These are phyloP conservation scores for Acacia melanoxylon DNA, from an alignment of 306 rosid species.

Conservation along the genomic window DNA sequence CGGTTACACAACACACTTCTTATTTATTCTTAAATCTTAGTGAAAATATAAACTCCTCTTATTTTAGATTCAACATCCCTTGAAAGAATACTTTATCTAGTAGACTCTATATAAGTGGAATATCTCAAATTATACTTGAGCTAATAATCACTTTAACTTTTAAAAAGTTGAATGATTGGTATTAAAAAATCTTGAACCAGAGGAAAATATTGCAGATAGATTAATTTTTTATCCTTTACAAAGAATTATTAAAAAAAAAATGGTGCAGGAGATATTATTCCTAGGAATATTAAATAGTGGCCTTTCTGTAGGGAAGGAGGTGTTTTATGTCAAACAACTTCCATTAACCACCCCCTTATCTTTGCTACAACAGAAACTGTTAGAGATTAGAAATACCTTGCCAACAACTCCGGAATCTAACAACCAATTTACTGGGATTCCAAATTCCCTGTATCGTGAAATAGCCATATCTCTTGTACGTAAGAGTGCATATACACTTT, in stretches of 20 bases:
- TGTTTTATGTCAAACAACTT: neutral
- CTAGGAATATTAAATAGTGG: neutral
- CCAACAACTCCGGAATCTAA: conserved; percentile 93
- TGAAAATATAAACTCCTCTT: neutral
- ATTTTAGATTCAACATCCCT: neutral
- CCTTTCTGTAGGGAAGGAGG: neutral
- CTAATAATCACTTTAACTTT: neutral
- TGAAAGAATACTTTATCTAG: neutral
- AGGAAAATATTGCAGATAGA: neutral
- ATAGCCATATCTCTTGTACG: conserved; percentile 97
- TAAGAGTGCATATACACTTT: conserved; percentile 83
- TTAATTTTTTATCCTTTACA: neutral
- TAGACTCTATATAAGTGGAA: neutral
- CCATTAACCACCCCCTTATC: neutral
- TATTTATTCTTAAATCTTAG: neutral
- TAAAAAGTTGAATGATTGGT: neutral
- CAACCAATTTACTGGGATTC: conserved; percentile 92
- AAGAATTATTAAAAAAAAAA: neutral
- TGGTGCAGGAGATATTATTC: neutral
- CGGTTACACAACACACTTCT: neutral
- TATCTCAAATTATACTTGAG: neutral
- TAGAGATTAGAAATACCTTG: conserved; percentile 57
- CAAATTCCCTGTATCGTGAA: conserved; percentile 89
- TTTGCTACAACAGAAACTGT: neutral
- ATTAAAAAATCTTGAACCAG: neutral